phyloP scores from a whole-genome alignment of 495 filamentous ascomycete species.

The Penicillium taxi region DNA sequence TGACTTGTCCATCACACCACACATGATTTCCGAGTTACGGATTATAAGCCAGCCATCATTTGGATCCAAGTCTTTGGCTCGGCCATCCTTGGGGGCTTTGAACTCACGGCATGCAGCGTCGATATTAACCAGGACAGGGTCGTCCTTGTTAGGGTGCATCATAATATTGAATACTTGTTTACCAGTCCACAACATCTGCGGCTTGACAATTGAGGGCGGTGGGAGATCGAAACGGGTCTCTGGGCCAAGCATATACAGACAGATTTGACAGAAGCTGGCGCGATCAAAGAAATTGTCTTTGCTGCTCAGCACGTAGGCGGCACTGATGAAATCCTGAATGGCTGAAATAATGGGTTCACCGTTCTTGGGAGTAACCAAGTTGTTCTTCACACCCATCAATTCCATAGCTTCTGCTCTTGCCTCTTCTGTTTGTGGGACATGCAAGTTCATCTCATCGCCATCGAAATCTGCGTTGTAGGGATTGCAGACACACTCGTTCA shows the following conservation, averaged over 20 bases:
- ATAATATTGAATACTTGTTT: constrained; percentile 96
- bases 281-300: constrained; percentile 92
- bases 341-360: constrained; percentile 97
- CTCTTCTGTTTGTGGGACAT: constrained; percentile 97
- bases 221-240: constrained; percentile 76
- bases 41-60: constrained; percentile 87
- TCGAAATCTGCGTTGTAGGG: constrained; percentile 99
- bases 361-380: constrained; percentile 90
- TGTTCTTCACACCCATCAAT: constrained; percentile 97
- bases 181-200: constrained; percentile 87
- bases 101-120: constrained; percentile 87
- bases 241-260: constrained; percentile 87
- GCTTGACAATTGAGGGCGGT: constrained; percentile 75
- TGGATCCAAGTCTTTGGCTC: constrained; percentile 61
- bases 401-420: constrained; percentile 90
- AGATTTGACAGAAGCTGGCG: constrained; percentile 76
- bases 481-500: constrained; percentile 97
- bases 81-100: constrained; percentile 44
- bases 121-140: constrained; percentile 76
- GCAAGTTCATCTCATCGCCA: constrained; percentile 98
- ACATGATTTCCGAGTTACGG: constrained; percentile 96
- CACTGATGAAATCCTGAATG: constrained; percentile 98
- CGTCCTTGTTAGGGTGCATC: constrained; percentile 81
- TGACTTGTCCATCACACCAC: constrained; percentile 94
- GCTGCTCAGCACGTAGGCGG: constrained; percentile 80